Conservation (phyloP, 495 filamentous ascomycete genomes). For the Aspergillus heteromorphus region DNA sequence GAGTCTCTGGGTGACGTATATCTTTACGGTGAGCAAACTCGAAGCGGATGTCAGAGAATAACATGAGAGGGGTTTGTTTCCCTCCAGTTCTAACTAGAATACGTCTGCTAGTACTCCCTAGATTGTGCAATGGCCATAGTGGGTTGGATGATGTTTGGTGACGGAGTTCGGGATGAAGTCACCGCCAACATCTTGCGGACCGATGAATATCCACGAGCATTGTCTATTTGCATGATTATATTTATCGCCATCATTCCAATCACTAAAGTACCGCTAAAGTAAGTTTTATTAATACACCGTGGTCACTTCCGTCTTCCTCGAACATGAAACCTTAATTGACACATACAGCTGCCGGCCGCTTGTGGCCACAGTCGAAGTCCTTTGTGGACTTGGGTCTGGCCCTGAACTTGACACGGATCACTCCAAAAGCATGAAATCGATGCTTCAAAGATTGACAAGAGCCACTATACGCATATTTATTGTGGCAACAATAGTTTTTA, state of each 20-base stretch:
- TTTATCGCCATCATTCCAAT: constrained; percentile 91
- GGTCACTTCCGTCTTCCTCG: neutral
- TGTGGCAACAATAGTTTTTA: constrained; percentile 55
- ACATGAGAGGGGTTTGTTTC: neutral
- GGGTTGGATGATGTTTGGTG: constrained; percentile 91
- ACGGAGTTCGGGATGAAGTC: constrained; percentile 76
- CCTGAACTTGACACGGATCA: constrained; percentile 19
- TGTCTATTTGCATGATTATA: constrained; percentile 72
- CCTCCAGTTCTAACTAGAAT: constrained; percentile 10
- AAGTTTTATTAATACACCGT: constrained; percentile 20
- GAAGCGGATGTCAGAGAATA: neutral
- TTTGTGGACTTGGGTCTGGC: constrained; percentile 59
- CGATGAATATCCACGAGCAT: constrained; percentile 64
- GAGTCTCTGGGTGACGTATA: constrained; percentile 74
- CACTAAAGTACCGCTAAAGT: constrained; percentile 91
- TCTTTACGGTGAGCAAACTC: constrained; percentile 70
- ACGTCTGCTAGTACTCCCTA: constrained; percentile 56
- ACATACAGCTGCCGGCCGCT: constrained; percentile 68
- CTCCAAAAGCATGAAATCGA: constrained; percentile 49
- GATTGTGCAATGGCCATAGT: constrained; percentile 76
- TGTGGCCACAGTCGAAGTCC: constrained; percentile 73
- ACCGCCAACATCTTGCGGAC: constrained; percentile 79
- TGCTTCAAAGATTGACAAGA: constrained; percentile 54
- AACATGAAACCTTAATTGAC: constrained; percentile 11
- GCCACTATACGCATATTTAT: constrained; percentile 54